phyloP scores from a whole-genome alignment of 495 filamentous ascomycete genomes.

The Paragyromitra xinjiangensis region DNA sequence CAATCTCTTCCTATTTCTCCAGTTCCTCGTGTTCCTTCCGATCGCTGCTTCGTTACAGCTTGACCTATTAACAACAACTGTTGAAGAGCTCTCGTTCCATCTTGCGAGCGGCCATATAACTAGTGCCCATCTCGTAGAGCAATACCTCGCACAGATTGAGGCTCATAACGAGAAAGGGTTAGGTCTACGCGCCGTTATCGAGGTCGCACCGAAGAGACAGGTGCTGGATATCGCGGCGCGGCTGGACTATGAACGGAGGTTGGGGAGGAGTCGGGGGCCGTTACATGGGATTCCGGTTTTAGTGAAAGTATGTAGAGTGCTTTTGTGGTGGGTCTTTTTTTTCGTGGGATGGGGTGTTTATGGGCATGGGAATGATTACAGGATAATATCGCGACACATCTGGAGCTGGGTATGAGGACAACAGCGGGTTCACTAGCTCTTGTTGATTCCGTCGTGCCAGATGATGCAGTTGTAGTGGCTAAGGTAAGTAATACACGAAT shows the following conservation, averaged over 20 bases:
- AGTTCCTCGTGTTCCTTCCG: not conserved
- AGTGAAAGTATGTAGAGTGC: conserved; percentile 44
- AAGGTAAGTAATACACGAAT: conserved; percentile 14
- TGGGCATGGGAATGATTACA: conserved; percentile 36
- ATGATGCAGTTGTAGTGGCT: conserved; percentile 57
- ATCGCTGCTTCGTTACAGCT: conserved; percentile 28
- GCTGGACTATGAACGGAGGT: conserved; percentile 54
- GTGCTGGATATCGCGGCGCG: conserved; percentile 55
- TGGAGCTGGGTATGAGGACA: conserved; percentile 61
- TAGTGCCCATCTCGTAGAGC: conserved; percentile 62
- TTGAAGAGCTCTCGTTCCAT: conserved; percentile 60
- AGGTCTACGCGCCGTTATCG: conserved; percentile 60
- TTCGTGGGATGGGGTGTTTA: conserved; percentile 11
- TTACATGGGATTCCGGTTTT: conserved; percentile 58
- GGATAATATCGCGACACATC: conserved; percentile 60
- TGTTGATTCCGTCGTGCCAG: conserved; percentile 52
- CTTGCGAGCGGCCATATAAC: conserved; percentile 60
- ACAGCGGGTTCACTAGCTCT: conserved; percentile 62
- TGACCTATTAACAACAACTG: conserved; percentile 61
- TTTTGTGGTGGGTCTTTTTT: not conserved
- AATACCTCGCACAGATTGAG: conserved; percentile 65
- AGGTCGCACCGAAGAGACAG: conserved; percentile 57
- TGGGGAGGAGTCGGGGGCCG: conserved; percentile 46
- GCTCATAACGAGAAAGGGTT: conserved; percentile 58
- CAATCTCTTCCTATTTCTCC: not conserved